Percentiles rank a stretch among this genome's conserved stretches.
Evolutionary conservation across 306 rosid species (phyloP).

Genomic region (Castanea mollissima): DNA sequence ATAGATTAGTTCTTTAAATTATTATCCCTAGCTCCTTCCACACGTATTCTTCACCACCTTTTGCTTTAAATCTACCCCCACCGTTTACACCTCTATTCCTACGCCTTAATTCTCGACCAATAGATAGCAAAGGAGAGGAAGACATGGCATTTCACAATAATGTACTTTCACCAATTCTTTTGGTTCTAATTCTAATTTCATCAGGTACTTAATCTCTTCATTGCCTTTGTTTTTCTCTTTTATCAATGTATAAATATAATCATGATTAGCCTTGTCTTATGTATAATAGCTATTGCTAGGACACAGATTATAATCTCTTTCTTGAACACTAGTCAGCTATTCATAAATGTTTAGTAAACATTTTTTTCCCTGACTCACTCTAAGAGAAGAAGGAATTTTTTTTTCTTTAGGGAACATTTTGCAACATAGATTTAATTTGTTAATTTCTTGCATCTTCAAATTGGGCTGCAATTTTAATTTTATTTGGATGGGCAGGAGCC

Average conservation of each 20-base stretch:
- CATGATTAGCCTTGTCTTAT: no score
- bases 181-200: slow-evolving; percentile 38
- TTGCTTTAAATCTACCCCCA: slow-evolving; percentile 30
- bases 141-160: slow-evolving; percentile 41
- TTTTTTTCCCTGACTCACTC: no score
- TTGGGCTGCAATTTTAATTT: background rate
- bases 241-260: background rate
- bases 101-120: background rate
- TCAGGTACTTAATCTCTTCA: slow-evolving; percentile 41
- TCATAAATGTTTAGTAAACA: no score
- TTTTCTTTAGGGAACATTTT: no score
- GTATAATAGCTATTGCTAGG: no score
- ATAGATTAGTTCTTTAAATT: slow-evolving; percentile 28
- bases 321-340: background rate
- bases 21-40: slow-evolving; percentile 23
- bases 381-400: no score
- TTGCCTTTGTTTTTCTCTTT: background rate
- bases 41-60: slow-evolving; percentile 55
- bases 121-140: background rate
- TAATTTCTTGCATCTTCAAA: background rate
- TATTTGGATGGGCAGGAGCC: slow-evolving; percentile 36
- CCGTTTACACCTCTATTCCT: slow-evolving; percentile 8
- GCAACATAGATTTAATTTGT: background rate
- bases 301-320: background rate
- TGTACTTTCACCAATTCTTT: slow-evolving; percentile 26